phyloP scores from a whole-genome alignment of 768 basidiomycete species.

The Scleroderma bovista region DNA sequence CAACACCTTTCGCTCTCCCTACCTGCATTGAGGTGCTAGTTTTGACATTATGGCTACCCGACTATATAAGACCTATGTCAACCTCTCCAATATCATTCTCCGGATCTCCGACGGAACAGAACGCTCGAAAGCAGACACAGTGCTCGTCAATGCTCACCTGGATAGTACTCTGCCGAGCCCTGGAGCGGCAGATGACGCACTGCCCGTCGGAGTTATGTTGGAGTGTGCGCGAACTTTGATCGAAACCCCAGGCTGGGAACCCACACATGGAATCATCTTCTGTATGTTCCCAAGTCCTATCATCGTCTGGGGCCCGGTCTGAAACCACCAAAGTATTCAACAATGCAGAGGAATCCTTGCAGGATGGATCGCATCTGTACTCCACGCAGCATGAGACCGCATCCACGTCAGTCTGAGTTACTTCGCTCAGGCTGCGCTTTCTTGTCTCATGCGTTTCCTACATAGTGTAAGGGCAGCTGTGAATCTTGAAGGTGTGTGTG shows the following conservation, averaged over 20 bases:
- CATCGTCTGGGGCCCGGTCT: neutral
- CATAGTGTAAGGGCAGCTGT: conserved; percentile 75
- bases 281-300: conserved; percentile 43
- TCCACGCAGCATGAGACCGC: conserved; percentile 82
- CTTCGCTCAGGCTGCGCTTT: neutral
- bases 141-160: conserved; percentile 85
- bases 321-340: conserved; percentile 70
- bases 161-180: conserved; percentile 89
- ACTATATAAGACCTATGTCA: conserved; percentile 80
- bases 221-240: conserved; percentile 77
- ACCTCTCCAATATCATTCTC: conserved; percentile 85
- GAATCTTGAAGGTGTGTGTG: conserved; percentile 74
- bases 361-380: conserved; percentile 92
- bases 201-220: conserved; percentile 87
- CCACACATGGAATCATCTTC: conserved; percentile 76
- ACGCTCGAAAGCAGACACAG: conserved; percentile 70
- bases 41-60: conserved; percentile 90
- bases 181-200: conserved; percentile 83
- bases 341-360: conserved; percentile 89
- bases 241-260: conserved; percentile 61
- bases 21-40: conserved; percentile 30
- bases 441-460: neutral
- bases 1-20: neutral
- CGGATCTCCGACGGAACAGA: conserved; percentile 77
- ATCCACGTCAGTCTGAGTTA: conserved; percentile 46